Evolutionary conservation across 768 basidiomycete species (phyloP).

Genomic region (Dacryopinax primogenitus): DNA sequence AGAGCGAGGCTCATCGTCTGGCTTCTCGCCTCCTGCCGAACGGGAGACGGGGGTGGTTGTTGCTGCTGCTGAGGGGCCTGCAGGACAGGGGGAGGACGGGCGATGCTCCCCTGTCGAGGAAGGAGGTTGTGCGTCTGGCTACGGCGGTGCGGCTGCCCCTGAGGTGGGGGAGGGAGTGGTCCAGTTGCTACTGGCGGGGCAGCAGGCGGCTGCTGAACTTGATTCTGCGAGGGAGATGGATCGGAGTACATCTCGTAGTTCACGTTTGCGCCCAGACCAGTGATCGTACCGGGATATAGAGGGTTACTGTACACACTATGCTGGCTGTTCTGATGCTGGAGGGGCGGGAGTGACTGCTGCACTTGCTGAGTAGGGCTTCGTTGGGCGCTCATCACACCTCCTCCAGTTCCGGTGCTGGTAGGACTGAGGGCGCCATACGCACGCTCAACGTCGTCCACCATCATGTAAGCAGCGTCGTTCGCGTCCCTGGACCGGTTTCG

Average conservation of each 20-base stretch:
- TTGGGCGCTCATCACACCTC: background rate
- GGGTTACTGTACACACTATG: background rate
- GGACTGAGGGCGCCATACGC: background rate
- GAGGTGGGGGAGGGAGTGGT: background rate
- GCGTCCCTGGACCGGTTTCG: background rate
- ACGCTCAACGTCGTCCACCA: constrained; percentile 1
- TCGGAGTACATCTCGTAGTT: background rate
- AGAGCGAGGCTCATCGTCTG: too few species aligned
- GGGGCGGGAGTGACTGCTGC: background rate
- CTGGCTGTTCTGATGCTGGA: background rate
- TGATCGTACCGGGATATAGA: background rate
- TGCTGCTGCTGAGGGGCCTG: background rate
- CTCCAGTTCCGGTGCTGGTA: too few species aligned
- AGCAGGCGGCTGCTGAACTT: background rate
- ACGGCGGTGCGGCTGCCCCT: background rate
- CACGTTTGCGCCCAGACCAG: background rate
- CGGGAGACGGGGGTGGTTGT: too few species aligned
- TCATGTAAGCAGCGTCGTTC: background rate
- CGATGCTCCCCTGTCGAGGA: background rate
- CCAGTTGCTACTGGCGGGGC: background rate
- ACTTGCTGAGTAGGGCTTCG: background rate
- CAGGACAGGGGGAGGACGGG: background rate
- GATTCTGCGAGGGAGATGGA: background rate
- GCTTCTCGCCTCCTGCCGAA: too few species aligned
- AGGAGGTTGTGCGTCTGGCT: background rate